These are phyloP conservation scores for Penstemon eatonii DNA, from an alignment of 257 asterid genomes.

Conservation along the genomic window DNA sequence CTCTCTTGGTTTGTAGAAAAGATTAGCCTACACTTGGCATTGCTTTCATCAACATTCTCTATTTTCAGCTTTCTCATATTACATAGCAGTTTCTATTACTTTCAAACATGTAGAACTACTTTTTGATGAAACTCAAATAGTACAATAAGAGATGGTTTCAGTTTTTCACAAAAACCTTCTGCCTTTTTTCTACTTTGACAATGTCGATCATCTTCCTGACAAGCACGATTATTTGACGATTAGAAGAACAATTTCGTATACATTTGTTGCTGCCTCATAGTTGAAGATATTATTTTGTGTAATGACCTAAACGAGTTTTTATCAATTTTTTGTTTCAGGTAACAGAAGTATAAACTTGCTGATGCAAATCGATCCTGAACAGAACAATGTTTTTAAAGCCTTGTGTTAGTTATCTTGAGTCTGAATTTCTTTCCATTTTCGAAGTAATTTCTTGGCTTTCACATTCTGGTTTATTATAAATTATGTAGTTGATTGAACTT, in stretches of 20 bases:
- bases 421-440: slow-evolving; percentile 16
- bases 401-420: neutral
- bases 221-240: neutral
- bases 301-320: neutral
- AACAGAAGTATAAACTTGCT: neutral
- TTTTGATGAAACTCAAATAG: too few relatives aligned
- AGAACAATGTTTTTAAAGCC: neutral
- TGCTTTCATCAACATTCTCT: too few relatives aligned
- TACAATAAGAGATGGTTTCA: too few relatives aligned
- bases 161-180: too few relatives aligned
- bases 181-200: too few relatives aligned
- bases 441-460: slow-evolving; percentile 12
- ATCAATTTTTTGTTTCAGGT: neutral
- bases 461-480: neutral
- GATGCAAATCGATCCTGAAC: neutral
- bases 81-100: too few relatives aligned
- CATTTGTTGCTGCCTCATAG: neutral
- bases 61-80: too few relatives aligned
- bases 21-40: too few relatives aligned
- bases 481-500: slow-evolving; percentile 7
- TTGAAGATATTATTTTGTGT: neutral
- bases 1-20: too few relatives aligned
- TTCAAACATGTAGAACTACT: too few relatives aligned
- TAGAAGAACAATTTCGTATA: neutral
- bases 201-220: too few relatives aligned